phyloP scores from a whole-genome alignment of 805 yeast genomes.

The Candida montana region DNA sequence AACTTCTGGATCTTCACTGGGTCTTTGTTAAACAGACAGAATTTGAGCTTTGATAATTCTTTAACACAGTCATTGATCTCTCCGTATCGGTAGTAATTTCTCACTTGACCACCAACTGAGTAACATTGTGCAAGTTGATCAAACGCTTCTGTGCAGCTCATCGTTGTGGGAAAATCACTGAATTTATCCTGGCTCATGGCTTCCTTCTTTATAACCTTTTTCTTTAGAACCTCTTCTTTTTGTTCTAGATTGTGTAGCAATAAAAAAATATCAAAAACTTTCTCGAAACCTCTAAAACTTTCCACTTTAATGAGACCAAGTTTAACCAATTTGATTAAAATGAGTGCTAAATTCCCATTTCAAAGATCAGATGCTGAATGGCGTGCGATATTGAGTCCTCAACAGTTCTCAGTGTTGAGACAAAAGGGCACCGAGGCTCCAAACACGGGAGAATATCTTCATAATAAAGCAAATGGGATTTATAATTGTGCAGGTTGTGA shows the following conservation, averaged over 20 bases:
- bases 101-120: slow-evolving; percentile 84
- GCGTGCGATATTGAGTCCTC: slow-evolving; percentile 71
- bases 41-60: slow-evolving; percentile 71
- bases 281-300: too few relatives aligned
- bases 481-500: slow-evolving; percentile 86
- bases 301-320: neutral
- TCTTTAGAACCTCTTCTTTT: too few relatives aligned
- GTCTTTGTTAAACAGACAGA: slow-evolving; percentile 62
- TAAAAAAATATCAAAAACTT: too few relatives aligned
- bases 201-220: too few relatives aligned
- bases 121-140: slow-evolving; percentile 84
- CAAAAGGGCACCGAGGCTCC: slow-evolving; percentile 48
- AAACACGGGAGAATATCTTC: slow-evolving; percentile 35
- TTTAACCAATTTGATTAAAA: neutral
- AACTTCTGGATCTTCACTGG: slow-evolving; percentile 65
- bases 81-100: slow-evolving; percentile 82
- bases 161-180: slow-evolving; percentile 32
- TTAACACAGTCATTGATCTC: slow-evolving; percentile 64
- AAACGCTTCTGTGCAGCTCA: slow-evolving; percentile 78
- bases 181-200: slow-evolving; percentile 6
- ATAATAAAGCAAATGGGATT: slow-evolving; percentile 48
- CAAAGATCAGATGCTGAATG: slow-evolving; percentile 53
- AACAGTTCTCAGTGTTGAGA: slow-evolving; percentile 73
- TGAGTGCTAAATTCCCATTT: slow-evolving; percentile 4
- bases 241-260: too few relatives aligned